Evolutionary conservation across 768 basidiomycete genomes (phyloP), one percentile per base, ranked within the genome.

Genomic region (Amanita rimosa): DNA sequence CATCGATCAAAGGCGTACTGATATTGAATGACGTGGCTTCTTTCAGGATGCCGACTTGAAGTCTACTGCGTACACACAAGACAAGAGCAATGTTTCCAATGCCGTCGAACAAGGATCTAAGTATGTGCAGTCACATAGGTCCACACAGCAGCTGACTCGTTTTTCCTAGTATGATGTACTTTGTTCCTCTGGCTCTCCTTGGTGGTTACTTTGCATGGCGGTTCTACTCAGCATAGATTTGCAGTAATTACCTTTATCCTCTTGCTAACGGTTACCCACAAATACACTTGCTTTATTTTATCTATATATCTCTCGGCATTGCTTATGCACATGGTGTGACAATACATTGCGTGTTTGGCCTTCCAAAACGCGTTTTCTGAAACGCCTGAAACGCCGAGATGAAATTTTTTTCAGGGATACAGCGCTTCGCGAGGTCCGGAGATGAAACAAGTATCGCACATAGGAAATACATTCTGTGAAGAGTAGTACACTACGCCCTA

Each of bases 161-260:
- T 49, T 43, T 51, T 27, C 1, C 39, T 57, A 87, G 83, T 65
- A 49, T 84, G 64, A 81, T 86, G 75, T 95, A 91, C 75, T 79
- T 93, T 59, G 60, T 91, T 19, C 93, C 93, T 46, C 74, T 94
- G 36, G 78, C 70, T 39, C 66, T 89, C 22, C 68, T 95, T 40
- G 87, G 77, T 53, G 92, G 76, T 43, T 94, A 91, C 79, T 85
- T 95, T 57, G 92, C 81, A 42, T 95, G 81, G 80, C 78, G 89
- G 53, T 82, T 73, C 66, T 90, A 90, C 64, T 64, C 70, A 36
- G 67, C 68, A 59, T 75, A 67, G 65, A 53, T 43, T 48, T 19
- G 11, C n/a, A n/a, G n/a, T 21, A 11, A 19, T 10, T 13, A 39
- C 21, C 38, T 10, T 19, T 22, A 29, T n/a, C 1, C 9, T 9